Evolutionary conservation across 2,329 filamentous ascomycete genomes (phyloP), one percentile per base, ranked within the genome.

Genomic region (Hymenoscyphus albidus): DNA sequence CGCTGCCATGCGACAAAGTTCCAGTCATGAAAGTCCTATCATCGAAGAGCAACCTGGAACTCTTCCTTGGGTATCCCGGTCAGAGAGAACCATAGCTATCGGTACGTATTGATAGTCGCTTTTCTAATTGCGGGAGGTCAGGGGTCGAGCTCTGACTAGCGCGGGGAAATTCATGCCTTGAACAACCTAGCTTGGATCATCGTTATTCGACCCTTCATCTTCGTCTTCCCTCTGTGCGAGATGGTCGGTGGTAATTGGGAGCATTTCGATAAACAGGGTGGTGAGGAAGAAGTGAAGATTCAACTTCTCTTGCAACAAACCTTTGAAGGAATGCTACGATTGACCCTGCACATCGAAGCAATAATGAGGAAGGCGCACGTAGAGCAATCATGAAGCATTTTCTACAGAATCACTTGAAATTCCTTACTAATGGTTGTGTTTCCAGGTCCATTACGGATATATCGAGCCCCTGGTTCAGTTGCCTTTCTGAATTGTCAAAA

Each of bases 401-500:
- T 59, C 18, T 9, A 2, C 22, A 27, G 9, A 27, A 27, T 9
- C 22, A 13, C 9, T 22, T 1, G 4, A 54, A 12, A 54, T 31
- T 22, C 22, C 48, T 5, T 22, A 7, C 48, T 54, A 54, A 54
- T 22, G 12, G 12, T 27, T 57, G 31, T 57, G 31, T 56, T 57
- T 32, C 48, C 64, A 85, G 93, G 92, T 1, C 84, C 88, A 1
- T 83, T 97, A 66, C 85, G 89, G 68, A 92, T 97, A 68, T 96
- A 97, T 75, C 88, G 91, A 72, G 90, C 95, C 40, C 90, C 91
- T 7, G 91, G 92, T 22, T 92, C 92, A 10, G 91, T 95, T 16
- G 91, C 92, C 13, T 97, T 97, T 73, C 82, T 97, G 10, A 94
- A 90, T 76, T 96, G 92, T 68, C 91, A 91, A 65, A 87, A 86